Evolutionary conservation across 1,284 basidiomycete species (phyloP), one percentile per base, ranked within the genome.

Genomic region (Sphaerobolus stellatus): DNA sequence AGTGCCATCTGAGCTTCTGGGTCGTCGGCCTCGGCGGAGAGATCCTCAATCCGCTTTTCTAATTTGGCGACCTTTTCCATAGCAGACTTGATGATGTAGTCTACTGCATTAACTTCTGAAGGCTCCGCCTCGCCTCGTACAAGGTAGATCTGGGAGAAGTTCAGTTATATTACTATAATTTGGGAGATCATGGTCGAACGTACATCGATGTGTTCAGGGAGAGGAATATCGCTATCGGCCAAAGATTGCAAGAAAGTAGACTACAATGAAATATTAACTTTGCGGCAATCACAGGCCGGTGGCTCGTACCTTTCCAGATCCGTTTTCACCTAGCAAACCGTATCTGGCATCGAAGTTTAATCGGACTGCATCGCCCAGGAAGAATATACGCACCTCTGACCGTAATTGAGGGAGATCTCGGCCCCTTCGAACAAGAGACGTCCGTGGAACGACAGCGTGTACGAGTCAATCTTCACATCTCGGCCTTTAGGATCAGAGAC

Each of bases 401-500:
- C 95, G 68, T 98, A 98, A 75, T 98, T 98, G 64, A 98, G 87
- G n/a, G 92, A 72, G 62, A 94, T 84, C 71, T 88, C 84, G 50
- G 93, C 94, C 60, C 84, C 85, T 72, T 98, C 95, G 65, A 98
- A 88, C 62, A 98, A 82, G 25, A 98, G 78, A 56, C 96, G 85
- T 34, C 96, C 96, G 69, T 99, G 96, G 84, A 98, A 99, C 3
- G 94, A 98, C 54, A 99, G 84, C 4, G 94, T 97, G 73, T 88
- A 99, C 50, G 88, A 83, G 69, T 98, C 94, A 64, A 99, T 96
- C 78, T 98, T 98, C 80, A 99, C 90, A 77, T 99, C 96, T 60
- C 96, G 88, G 55, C 86, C 83, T 74, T 98, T 94, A 54, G 80
- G 72, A 76, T 99, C 97, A 45, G 94, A 98, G 47, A 92, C 88